Conservation (phyloP, 306 rosid species). For the Sicyos edulis region DNA sequence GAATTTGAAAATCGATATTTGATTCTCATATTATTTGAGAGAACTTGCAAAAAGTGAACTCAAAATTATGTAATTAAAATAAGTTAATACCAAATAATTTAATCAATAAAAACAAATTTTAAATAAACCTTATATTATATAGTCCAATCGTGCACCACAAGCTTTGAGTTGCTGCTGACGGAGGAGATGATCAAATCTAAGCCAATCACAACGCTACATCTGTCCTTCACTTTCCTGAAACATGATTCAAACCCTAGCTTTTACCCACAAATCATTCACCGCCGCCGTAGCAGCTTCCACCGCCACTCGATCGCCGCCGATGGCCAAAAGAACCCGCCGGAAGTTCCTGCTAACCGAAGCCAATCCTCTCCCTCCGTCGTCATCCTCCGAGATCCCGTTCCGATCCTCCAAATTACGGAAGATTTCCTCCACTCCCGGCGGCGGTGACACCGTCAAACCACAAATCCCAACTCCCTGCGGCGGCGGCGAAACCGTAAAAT, state of each 20-base stretch:
- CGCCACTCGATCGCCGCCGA: background rate
- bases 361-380: constrained; percentile 17
- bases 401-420: constrained; percentile 48
- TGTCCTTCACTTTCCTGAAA: background rate
- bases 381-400: constrained; percentile 44
- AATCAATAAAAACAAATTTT: background rate
- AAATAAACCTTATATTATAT: too few species aligned
- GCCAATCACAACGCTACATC: background rate
- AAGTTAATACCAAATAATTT: too few species aligned
- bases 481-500: constrained; percentile 14
- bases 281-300: background rate
- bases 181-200: background rate
- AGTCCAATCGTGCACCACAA: background rate
- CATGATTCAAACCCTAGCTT: background rate
- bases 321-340: constrained; percentile 8
- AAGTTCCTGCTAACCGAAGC: background rate
- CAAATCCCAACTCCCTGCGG: constrained; percentile 1
- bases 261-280: background rate
- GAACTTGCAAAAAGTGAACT: too few species aligned
- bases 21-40: too few species aligned
- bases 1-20: too few species aligned
- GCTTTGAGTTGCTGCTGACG: constrained; percentile 12
- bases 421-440: constrained; percentile 21
- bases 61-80: too few species aligned
- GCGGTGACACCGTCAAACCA: background rate